Base-by-base conservation (phyloP, 106 monocot species). In the Posidonia australis region DNA sequence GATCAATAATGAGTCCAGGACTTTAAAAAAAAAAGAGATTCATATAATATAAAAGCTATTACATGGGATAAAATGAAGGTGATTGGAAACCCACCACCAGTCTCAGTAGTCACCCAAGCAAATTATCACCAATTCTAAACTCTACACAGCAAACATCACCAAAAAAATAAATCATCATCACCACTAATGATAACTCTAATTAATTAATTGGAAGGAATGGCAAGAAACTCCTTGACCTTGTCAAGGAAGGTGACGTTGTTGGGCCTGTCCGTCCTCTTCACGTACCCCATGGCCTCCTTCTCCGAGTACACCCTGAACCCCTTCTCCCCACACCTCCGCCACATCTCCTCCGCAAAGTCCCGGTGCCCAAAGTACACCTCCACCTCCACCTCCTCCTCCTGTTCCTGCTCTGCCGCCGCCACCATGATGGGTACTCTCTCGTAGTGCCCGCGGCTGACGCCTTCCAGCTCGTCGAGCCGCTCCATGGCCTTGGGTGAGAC, bases 391-490 rank as follows among this genome's bases (percentile, higher is more conserved):
- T 31, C 61, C 45, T 57, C 59, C 36, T 54, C 65, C 29, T 63
- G n/a, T n/a, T n/a, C n/a, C n/a, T n/a, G n/a, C n/a, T n/a, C n/a
- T n/a, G n/a, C 74, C 17, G 42, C 9, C 41, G 28, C 51, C 21
- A 77, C 18, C 19, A 3, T 10, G 54, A 86, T 52, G 1, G 84
- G 87, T 5, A 77, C 62, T 9, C 92, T 66, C 82, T 84, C 87
- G 75, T 92, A 92, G 78, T 92, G 92, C 6, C 87, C 84, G 7
- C 74, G 51, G 49, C 58, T 27, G 9, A 67, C 60, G 65, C 84
- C 92, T 71, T 88, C 87, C 28, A 92, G 84, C 58, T 92, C 87
- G 73, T 86, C 92, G 69, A 87, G 60, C 52, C 72, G 66, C 11
- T 68, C 45, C 62, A 87, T 13, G 44, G 29, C 83, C 36, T 58